These are phyloP conservation scores for Zymoseptoria brevis DNA, from an alignment of 2,329 filamentous ascomycete species.

Conservation along the genomic window DNA sequence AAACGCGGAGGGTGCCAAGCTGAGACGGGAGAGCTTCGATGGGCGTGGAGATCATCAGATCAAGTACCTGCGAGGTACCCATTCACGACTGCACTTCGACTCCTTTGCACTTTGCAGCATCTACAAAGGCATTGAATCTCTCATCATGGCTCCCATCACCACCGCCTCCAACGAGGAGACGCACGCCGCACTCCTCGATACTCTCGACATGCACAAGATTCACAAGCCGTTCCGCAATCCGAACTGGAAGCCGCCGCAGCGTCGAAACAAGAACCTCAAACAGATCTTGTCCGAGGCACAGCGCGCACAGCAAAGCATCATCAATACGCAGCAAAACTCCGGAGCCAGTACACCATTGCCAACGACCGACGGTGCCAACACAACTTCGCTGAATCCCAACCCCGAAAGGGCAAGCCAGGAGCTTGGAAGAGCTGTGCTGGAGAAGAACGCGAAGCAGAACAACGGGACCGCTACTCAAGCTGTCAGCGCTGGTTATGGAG, in stretches of 20 bases:
- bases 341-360: conserved; percentile 60
- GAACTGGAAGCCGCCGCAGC: conserved; percentile 83
- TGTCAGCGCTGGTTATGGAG: conserved; percentile 32
- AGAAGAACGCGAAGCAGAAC: conserved; percentile 55
- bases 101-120: background rate
- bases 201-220: conserved; percentile 81
- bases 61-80: background rate
- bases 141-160: conserved; percentile 51
- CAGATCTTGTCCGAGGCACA: conserved; percentile 85
- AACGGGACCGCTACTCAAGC: conserved; percentile 21
- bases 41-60: background rate
- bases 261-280: conserved; percentile 98
- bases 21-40: background rate
- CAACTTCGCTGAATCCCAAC: conserved; percentile 64
- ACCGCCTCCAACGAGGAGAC: conserved; percentile 66
- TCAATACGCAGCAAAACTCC: conserved; percentile 69
- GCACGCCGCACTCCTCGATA: conserved; percentile 78
- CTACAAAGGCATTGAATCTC: background rate
- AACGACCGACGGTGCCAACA: conserved; percentile 30
- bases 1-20: background rate
- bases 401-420: conserved; percentile 84
- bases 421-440: conserved; percentile 77
- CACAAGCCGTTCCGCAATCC: conserved; percentile 86
- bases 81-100: background rate
- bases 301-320: conserved; percentile 78